Base-by-base conservation (phyloP, 257 asterid genomes). In the Orobanche coerulescens region DNA sequence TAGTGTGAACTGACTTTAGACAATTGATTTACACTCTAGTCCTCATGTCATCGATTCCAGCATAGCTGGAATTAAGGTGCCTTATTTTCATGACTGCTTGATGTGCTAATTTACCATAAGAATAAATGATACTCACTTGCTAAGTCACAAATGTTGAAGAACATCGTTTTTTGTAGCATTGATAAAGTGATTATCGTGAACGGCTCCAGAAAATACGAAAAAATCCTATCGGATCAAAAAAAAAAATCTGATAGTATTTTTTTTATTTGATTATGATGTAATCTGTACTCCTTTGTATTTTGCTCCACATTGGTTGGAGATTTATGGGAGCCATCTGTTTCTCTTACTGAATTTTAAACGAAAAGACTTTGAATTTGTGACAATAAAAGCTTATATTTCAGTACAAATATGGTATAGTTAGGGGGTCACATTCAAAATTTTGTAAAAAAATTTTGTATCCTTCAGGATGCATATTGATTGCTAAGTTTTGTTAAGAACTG, bases 381-480 rank as follows among this genome's bases (percentile, higher is more conserved):
- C 10, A 12, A 55, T 13, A 24, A 56, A 42, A 31, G 42, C n/a
- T 65, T 59, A 12, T 31, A 50, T 52, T 58, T 52, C 55, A 22
- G 49, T n/a, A n/a, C 58, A 37, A 19, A 43, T 61, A 50, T 18
- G 64, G 31, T 30, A 15, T 49, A 26, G 4, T 70, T 78, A 48
- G 71, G 74, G 61, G 79, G n/a, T 54, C 60, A 64, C 67, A 69
- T 75, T 74, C 68, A 69, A 66, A 72, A n/a, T n/a, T n/a, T n/a
- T n/a, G n/a, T n/a, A n/a, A n/a, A n/a, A n/a, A n/a, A n/a, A n/a
- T n/a, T n/a, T n/a, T n/a, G n/a, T n/a, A n/a, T n/a, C n/a, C n/a
- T n/a, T n/a, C n/a, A n/a, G n/a, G n/a, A n/a, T n/a, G n/a, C n/a
- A n/a, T n/a, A n/a, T n/a, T n/a, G n/a, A n/a, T n/a, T n/a, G n/a